Evolutionary conservation across 306 rosid genomes (phyloP), one percentile per base, ranked within the genome.

Genomic region (Betula pendula): DNA sequence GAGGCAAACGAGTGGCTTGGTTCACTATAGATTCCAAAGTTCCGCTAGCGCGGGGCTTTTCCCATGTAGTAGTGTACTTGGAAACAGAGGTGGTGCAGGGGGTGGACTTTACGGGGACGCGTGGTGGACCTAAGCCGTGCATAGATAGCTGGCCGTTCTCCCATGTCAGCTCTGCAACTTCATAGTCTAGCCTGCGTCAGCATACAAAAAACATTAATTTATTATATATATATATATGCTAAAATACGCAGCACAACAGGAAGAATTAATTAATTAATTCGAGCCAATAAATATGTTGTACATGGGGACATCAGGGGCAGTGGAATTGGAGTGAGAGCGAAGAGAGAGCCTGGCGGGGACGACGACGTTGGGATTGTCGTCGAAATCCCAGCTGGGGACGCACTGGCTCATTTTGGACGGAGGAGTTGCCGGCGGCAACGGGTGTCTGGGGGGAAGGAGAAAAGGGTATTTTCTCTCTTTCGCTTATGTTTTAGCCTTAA

Each of bases 81-180:
- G 84, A 43, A 33, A 84, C 27, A 2, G 49, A 7, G 10, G 81
- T 0, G 50, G 59, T 31, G 13, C 69, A 9, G 1, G 33, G 1
- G 0, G 24, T 8, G 2, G 69, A 43, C 71, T 88, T 90, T 1
- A n/a, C 77, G 19, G 83, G 81, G 67, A 75, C 72, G 8, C 89
- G 86, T 12, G 91, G 97, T 7, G 77, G 77, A 25, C 97, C 99
- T 45, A 95, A 74, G 13, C 91, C 96, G 77, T 92, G 96, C 96
- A 95, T 88, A 69, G 94, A 81, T 59, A 88, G 47, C 31, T 92
- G 97, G 8, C 99, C 99, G 44, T 95, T 95, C 80, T 89, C 89
- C 99, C 99, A 95, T 75, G 93, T 95, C 12, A 95, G 88, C 68
- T 95, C 99, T 0, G 99, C 91, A 13, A 92, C 89, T 72, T 92